phyloP scores from a whole-genome alignment of 2,329 filamentous ascomycete genomes.

The Neofusicoccum sp. region DNA sequence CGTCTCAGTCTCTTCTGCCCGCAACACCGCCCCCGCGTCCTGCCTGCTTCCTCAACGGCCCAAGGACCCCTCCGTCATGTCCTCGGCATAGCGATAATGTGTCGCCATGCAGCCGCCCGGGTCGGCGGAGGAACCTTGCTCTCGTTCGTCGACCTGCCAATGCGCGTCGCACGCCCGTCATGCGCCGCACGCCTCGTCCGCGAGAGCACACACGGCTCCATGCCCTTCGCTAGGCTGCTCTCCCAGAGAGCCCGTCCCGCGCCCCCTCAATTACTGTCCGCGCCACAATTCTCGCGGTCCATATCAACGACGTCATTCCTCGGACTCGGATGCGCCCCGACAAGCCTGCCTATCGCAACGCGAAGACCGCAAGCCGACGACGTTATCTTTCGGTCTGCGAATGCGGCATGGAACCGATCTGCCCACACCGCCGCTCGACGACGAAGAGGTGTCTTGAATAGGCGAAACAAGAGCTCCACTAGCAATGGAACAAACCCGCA shows the following conservation, averaged over 20 bases:
- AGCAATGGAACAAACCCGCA: slow-evolving; percentile 30
- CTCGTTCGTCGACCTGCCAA: slow-evolving; percentile 33
- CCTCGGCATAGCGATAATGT: slow-evolving; percentile 43
- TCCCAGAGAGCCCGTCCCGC: neutral
- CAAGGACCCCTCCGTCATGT: slow-evolving; percentile 31
- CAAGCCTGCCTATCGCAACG: neutral
- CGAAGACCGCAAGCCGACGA: neutral
- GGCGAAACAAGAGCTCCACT: slow-evolving; percentile 42
- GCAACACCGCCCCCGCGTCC: neutral
- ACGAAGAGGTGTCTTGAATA: slow-evolving; percentile 26
- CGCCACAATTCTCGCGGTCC: slow-evolving; percentile 2
- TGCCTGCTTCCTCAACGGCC: slow-evolving; percentile 21
- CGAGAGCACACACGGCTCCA: neutral
- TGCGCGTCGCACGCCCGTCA: slow-evolving; percentile 14
- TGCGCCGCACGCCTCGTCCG: slow-evolving; percentile 12
- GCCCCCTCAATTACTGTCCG: neutral
- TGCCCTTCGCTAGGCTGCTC: neutral
- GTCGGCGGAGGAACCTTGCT: slow-evolving; percentile 39
- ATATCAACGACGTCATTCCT: slow-evolving; percentile 17
- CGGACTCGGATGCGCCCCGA: slow-evolving; percentile 12
- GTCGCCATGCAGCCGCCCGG: slow-evolving; percentile 45
- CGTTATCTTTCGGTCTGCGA: neutral
- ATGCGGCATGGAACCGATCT: slow-evolving; percentile 32
- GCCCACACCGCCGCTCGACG: slow-evolving; percentile 30
- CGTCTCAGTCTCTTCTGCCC: neutral